phyloP scores from a whole-genome alignment of 2,329 filamentous ascomycete species.

The Chaetomiaceae sp. region DNA sequence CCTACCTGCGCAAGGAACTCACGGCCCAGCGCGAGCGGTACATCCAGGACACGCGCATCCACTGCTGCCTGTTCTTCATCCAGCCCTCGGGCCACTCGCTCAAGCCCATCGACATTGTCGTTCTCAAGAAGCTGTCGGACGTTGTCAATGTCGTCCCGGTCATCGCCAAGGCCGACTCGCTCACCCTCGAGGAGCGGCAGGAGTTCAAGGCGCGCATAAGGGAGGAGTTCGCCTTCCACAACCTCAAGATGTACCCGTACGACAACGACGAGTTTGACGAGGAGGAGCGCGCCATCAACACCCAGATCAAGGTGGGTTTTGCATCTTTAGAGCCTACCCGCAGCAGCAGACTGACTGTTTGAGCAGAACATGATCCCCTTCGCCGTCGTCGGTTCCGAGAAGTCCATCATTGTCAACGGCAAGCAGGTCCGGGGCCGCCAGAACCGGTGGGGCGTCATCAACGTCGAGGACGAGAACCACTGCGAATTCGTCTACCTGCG shows the following conservation, averaged over 20 bases:
- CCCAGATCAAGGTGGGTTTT: conserved; percentile 81
- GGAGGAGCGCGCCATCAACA: conserved; percentile 90
- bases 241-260: conserved; percentile 99
- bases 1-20: conserved; percentile 98
- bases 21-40: conserved; percentile 98
- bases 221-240: conserved; percentile 99
- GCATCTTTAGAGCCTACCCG: neutral
- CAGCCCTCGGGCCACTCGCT: conserved; percentile 96
- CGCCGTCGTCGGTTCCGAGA: conserved; percentile 95
- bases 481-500: conserved; percentile 99
- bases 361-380: conserved; percentile 86
- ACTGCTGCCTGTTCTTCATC: conserved; percentile 99
- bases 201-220: conserved; percentile 99
- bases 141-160: conserved; percentile 99
- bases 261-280: conserved; percentile 98
- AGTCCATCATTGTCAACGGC: conserved; percentile 94
- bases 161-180: conserved; percentile 95
- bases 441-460: conserved; percentile 99
- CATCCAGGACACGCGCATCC: conserved; percentile 97
- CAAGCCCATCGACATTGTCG: conserved; percentile 99
- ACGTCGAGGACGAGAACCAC: conserved; percentile 98
- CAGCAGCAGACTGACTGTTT: conserved; percentile 6
- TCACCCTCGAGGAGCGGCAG: conserved; percentile 91
- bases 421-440: conserved; percentile 96
- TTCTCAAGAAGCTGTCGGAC: conserved; percentile 98